Base-by-base conservation (phyloP, 2,329 filamentous ascomycete species). In the Xenoacremonium recifei region DNA sequence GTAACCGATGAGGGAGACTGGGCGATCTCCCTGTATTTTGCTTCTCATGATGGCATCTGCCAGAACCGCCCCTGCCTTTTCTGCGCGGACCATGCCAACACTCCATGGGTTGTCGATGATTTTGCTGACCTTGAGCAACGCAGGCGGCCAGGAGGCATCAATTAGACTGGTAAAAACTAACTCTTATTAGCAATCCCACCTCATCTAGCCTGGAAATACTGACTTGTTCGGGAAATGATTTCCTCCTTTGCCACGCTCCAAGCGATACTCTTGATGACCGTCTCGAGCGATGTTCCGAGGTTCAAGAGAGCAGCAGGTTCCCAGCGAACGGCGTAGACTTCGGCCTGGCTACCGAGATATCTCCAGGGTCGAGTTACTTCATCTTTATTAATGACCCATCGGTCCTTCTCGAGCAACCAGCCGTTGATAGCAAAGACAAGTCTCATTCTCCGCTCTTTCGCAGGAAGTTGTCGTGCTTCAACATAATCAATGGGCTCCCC, bases 371-470 rank as follows among this genome's bases (percentile, higher is more conserved):
- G 76, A 4, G 44, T 48, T 15, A 83, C 69, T n/a, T 89, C 79
- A 43, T 93, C 84, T 30, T 85, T 79, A 36, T 84, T 79, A 25
- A 84, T 76, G n/a, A n/a, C n/a, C n/a, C n/a, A n/a, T n/a, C n/a
- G n/a, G n/a, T n/a, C n/a, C n/a, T n/a, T n/a, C n/a, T n/a, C n/a
- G n/a, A n/a, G n/a, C 9, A 93, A 67, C 85, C 90, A 96, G 10
- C 93, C 93, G 36, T 82, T 85, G 39, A 96, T 78, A 17, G 84
- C 87, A 50, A 97, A 84, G 1, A 85, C 86, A n/a, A 96, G 78
- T 21, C 91, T 82, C 39, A 97, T 71, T 30, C 87, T 77, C 45
- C 85, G 80, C 50, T 84, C 74, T 21, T 80, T 71, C 4, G 82
- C 61, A 41, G 73, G 62, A 47, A 81, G 59, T 45, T 76, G 66